Conservation (phyloP, 1,139 yeast genomes). For the Candida smagusa region DNA sequence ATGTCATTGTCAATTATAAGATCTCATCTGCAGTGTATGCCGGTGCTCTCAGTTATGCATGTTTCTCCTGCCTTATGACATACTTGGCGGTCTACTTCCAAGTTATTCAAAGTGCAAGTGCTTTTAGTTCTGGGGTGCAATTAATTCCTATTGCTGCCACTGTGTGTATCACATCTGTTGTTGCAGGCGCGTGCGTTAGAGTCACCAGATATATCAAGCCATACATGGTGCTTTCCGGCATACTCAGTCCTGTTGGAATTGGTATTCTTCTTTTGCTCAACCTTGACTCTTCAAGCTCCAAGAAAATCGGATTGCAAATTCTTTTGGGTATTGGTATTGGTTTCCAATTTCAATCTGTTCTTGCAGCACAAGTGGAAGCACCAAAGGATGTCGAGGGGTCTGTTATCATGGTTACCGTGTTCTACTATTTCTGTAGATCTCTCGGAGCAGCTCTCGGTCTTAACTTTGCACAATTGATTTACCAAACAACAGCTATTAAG, state of each 20-base stretch:
- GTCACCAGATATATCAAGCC: slow-evolving; percentile 15
- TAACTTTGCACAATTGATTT: slow-evolving; percentile 16
- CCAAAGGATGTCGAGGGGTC: slow-evolving; percentile 20
- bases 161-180: slow-evolving; percentile 16
- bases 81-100: slow-evolving; percentile 23
- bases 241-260: slow-evolving; percentile 17
- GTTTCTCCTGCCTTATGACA: slow-evolving; percentile 16
- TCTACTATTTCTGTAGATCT: slow-evolving; percentile 17
- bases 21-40: slow-evolving; percentile 36
- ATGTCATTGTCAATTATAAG: slow-evolving; percentile 33
- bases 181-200: slow-evolving; percentile 16
- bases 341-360: slow-evolving; percentile 18
- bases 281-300: slow-evolving; percentile 10
- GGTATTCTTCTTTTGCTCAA: slow-evolving; percentile 15
- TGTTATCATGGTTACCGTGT: slow-evolving; percentile 18
- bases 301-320: slow-evolving; percentile 17
- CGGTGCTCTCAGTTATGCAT: slow-evolving; percentile 15
- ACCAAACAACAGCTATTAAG: slow-evolving; percentile 10
- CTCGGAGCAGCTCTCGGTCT: slow-evolving; percentile 19
- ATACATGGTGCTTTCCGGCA: slow-evolving; percentile 14
- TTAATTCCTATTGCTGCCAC: slow-evolving; percentile 18
- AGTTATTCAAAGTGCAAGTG: slow-evolving; percentile 15
- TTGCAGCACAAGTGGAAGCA: slow-evolving; percentile 21
- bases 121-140: slow-evolving; percentile 20
- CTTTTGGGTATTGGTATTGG: slow-evolving; percentile 20